Percentiles rank a stretch among this genome's conserved stretches.
Evolutionary conservation across 371 early-diverging fungal species (phyloP).

Genomic region (Thermomucor indicae-seudaticae): DNA sequence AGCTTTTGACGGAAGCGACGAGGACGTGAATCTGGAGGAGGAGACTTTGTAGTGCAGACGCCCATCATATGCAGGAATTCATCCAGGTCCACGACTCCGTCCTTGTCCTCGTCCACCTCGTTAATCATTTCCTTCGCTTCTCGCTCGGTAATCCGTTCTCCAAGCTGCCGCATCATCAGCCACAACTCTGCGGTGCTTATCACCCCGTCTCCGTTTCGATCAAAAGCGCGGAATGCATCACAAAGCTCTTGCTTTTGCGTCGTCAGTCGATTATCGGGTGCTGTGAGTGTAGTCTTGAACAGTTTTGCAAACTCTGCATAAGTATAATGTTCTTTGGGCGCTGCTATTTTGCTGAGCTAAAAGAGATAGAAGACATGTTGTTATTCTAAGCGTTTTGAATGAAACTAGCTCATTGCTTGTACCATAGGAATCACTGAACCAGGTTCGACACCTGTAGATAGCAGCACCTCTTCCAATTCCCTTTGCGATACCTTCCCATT

Average conservation of each 20-base stretch:
- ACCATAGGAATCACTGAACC: slow-evolving; percentile 17
- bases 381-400: not conserved
- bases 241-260: slow-evolving; percentile 29
- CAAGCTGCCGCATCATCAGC: slow-evolving; percentile 38
- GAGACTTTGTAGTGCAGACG: no score
- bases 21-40: no score
- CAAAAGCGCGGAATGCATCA: slow-evolving; percentile 42
- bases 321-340: slow-evolving; percentile 12
- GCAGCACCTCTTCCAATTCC: slow-evolving; percentile 26
- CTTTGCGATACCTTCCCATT: slow-evolving; percentile 25
- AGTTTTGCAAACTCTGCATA: slow-evolving; percentile 35
- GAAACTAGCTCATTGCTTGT: no score
- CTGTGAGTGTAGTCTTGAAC: slow-evolving; percentile 31
- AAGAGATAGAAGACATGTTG: not conserved
- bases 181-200: slow-evolving; percentile 33
- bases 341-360: not conserved
- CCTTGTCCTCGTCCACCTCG: slow-evolving; percentile 34
- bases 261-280: slow-evolving; percentile 21
- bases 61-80: slow-evolving; percentile 45
- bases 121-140: slow-evolving; percentile 32
- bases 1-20: no score
- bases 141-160: slow-evolving; percentile 27
- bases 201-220: slow-evolving; percentile 31
- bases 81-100: slow-evolving; percentile 34
- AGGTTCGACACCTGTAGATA: slow-evolving; percentile 18